These are phyloP conservation scores for Acanthamoeba royreba DNA, from an alignment of 208 protist genomes.

Conservation along the genomic window DNA sequence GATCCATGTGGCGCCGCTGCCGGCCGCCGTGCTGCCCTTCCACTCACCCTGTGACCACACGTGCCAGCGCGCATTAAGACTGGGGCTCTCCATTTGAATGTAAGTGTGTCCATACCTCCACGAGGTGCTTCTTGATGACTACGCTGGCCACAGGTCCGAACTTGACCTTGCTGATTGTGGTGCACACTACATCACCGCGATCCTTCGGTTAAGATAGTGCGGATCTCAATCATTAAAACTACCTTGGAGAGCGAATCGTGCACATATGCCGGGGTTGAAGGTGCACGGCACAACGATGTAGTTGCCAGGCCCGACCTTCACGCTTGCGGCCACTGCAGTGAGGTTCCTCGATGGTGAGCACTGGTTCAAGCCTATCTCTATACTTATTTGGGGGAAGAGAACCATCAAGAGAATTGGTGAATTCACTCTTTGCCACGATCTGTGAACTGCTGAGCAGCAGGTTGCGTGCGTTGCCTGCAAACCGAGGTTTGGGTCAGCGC, in stretches of 20 bases:
- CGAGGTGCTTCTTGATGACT: background rate
- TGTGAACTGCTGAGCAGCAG: background rate
- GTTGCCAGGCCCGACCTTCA: background rate
- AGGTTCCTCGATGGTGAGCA: no score
- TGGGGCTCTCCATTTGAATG: background rate
- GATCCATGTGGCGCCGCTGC: background rate
- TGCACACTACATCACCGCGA: background rate
- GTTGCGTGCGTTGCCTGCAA: background rate
- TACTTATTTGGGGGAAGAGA: background rate
- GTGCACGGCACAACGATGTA: slow-evolving; percentile 42
- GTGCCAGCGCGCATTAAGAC: background rate
- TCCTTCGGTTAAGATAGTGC: no score
- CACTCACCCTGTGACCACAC: background rate
- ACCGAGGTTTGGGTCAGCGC: background rate
- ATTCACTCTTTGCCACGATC: background rate
- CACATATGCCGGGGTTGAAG: background rate
- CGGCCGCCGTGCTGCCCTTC: background rate
- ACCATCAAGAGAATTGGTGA: slow-evolving; percentile 23
- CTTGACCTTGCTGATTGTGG: background rate
- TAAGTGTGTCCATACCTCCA: background rate
- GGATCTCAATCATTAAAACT: no score
- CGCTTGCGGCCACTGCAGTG: background rate
- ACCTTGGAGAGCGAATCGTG: background rate
- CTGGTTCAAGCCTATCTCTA: no score
- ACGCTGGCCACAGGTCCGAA: background rate